Conservation (phyloP, 345 rosid genomes). For the Moricandia arvensis region DNA sequence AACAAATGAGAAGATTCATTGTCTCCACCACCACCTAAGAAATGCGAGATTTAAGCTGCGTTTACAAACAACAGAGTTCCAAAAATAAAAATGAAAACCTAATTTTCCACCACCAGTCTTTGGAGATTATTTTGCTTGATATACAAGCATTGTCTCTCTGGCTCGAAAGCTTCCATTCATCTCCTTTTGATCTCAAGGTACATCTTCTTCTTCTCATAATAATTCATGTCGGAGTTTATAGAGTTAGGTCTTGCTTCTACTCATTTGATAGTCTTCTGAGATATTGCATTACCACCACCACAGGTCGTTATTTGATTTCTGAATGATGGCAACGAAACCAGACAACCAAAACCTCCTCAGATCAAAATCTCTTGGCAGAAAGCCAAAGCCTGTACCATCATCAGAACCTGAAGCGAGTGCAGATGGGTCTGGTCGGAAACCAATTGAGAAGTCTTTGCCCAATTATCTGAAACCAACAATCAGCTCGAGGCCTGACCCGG, state of each 20-base stretch:
- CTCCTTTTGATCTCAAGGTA: constrained; percentile 35
- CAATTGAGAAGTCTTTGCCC: constrained; percentile 39
- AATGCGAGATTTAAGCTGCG: constrained; percentile 35
- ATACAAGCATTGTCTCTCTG: constrained; percentile 31
- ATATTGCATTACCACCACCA: not conserved
- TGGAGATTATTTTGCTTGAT: constrained; percentile 30
- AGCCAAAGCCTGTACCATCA: constrained; percentile 13
- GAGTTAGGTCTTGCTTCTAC: not conserved
- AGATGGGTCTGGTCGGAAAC: constrained; percentile 32
- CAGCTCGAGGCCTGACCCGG: constrained; percentile 47
- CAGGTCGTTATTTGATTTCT: constrained; percentile 21
- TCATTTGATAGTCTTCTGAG: not conserved
- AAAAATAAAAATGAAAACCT: constrained; percentile 17
- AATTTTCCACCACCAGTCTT: constrained; percentile 23
- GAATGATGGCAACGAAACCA: constrained; percentile 40
- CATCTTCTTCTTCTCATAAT: not conserved
- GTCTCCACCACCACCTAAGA: constrained; percentile 29
- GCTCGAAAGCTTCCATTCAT: constrained; percentile 13
- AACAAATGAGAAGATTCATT: constrained; percentile 23
- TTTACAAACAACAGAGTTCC: constrained; percentile 9
- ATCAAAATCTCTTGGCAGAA: constrained; percentile 33
- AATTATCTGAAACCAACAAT: constrained; percentile 63
- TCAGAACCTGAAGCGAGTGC: constrained; percentile 23
- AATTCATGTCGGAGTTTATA: not conserved
- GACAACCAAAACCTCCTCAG: constrained; percentile 43